Evolutionary conservation across 495 filamentous ascomycete species (phyloP).

Genomic region (Penicillium egyptiacum): DNA sequence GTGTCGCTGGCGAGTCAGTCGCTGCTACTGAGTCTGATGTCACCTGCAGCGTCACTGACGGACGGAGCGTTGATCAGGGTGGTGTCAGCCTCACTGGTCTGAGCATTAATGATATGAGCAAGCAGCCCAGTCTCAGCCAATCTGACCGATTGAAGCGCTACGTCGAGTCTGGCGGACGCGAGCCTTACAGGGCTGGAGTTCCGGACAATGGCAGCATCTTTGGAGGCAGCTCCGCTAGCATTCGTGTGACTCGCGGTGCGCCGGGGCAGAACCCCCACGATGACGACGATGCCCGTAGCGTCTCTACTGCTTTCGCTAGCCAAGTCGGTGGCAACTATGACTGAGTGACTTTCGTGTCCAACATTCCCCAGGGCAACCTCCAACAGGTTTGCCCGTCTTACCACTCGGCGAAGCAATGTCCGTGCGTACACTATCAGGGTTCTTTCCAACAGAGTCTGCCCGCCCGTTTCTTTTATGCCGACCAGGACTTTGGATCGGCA

Average conservation of each 20-base stretch:
- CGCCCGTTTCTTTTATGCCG: conserved; percentile 24
- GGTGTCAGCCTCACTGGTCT: conserved; percentile 84
- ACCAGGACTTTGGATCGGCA: conserved; percentile 22
- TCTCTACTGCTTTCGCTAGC: conserved; percentile 94
- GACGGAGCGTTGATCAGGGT: conserved; percentile 72
- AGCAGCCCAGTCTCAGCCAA: conserved; percentile 81
- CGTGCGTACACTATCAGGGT: conserved; percentile 23
- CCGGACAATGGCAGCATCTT: conserved; percentile 68
- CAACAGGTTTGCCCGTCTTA: conserved; percentile 22
- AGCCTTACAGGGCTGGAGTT: conserved; percentile 44
- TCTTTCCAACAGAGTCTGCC: conserved; percentile 29
- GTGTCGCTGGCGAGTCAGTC: conserved; percentile 85
- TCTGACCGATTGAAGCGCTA: conserved; percentile 82
- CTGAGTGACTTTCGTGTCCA: conserved; percentile 53
- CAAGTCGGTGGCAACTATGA: conserved; percentile 91
- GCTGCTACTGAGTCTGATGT: conserved; percentile 87
- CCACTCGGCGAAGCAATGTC: conserved; percentile 21
- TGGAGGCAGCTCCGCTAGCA: conserved; percentile 67
- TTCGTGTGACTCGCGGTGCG: conserved; percentile 51
- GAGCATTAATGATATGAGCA: conserved; percentile 70
- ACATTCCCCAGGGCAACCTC: conserved; percentile 19
- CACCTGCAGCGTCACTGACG: conserved; percentile 67
- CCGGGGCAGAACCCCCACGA: conserved; percentile 49
- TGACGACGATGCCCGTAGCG: conserved; percentile 92
- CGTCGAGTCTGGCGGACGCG: conserved; percentile 74